Evolutionary conservation across 2,329 filamentous ascomycete genomes (phyloP).

Genomic region (Tetracladium maxilliforme): DNA sequence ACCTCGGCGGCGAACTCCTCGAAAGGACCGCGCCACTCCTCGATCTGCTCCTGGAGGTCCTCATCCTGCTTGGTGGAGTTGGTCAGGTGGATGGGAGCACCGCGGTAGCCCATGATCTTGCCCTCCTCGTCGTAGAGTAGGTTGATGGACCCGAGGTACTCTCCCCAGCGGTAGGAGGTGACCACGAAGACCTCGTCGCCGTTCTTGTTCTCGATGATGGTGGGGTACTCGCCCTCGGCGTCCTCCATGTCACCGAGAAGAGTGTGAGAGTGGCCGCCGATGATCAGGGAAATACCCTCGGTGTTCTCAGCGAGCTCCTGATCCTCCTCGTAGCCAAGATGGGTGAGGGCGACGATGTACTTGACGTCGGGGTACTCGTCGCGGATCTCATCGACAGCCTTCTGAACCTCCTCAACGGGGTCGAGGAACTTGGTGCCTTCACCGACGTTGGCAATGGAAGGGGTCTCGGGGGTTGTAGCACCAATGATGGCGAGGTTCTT

Average conservation of each 20-base stretch:
- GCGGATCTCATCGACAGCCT: slow-evolving; percentile 45
- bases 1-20: slow-evolving; percentile 41
- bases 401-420: slow-evolving; percentile 40
- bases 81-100: slow-evolving; percentile 48
- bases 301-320: slow-evolving; percentile 43
- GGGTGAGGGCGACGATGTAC: slow-evolving; percentile 50
- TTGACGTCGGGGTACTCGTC: slow-evolving; percentile 46
- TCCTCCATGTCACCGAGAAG: slow-evolving; percentile 43
- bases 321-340: slow-evolving; percentile 52
- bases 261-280: slow-evolving; percentile 47
- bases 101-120: slow-evolving; percentile 46
- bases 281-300: slow-evolving; percentile 51
- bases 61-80: slow-evolving; percentile 43
- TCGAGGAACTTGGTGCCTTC: slow-evolving; percentile 42
- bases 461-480: slow-evolving; percentile 44
- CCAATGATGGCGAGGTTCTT: slow-evolving; percentile 48
- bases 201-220: slow-evolving; percentile 41
- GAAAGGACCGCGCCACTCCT: slow-evolving; percentile 44
- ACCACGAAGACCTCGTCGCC: slow-evolving; percentile 56
- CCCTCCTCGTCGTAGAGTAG: slow-evolving; percentile 46
- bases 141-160: slow-evolving; percentile 54
- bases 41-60: slow-evolving; percentile 39
- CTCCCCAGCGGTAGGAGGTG: slow-evolving; percentile 53
- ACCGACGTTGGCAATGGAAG: slow-evolving; percentile 42
- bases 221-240: slow-evolving; percentile 46